Percentiles rank a stretch among this genome's conserved stretches.
Conservation (phyloP, 345 rosid species). For the Atalantia buxifolia region DNA sequence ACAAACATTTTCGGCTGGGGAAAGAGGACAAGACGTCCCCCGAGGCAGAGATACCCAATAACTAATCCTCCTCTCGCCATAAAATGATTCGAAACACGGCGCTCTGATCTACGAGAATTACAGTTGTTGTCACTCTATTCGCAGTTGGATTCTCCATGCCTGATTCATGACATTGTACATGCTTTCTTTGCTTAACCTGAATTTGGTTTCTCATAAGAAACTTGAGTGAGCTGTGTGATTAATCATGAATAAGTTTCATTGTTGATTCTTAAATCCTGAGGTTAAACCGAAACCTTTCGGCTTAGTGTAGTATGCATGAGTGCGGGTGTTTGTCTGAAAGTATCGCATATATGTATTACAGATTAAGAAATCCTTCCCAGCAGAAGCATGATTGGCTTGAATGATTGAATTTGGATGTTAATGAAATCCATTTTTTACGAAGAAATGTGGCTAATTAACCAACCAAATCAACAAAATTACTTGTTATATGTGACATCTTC, state of each 20-base stretch:
- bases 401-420: neutral
- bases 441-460: too few species aligned
- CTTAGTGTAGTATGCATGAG: neutral
- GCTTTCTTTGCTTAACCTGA: neutral
- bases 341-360: neutral
- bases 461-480: too few species aligned
- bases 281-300: neutral
- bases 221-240: constrained; percentile 19
- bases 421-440: too few species aligned
- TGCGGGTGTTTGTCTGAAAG: neutral
- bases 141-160: neutral
- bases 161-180: constrained; percentile 2
- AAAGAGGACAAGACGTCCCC: constrained; percentile 76
- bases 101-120: neutral
- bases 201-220: neutral
- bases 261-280: neutral
- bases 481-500: too few species aligned
- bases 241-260: constrained; percentile 15
- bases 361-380: neutral
- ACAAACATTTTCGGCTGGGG: constrained; percentile 72
- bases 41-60: constrained; percentile 50
- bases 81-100: constrained; percentile 1
- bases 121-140: neutral
- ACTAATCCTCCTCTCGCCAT: constrained; percentile 24
- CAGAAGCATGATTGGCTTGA: neutral